These are phyloP conservation scores for Fraxinus sp. DNA, from an alignment of 305 asterid genomes.

Conservation along the genomic window DNA sequence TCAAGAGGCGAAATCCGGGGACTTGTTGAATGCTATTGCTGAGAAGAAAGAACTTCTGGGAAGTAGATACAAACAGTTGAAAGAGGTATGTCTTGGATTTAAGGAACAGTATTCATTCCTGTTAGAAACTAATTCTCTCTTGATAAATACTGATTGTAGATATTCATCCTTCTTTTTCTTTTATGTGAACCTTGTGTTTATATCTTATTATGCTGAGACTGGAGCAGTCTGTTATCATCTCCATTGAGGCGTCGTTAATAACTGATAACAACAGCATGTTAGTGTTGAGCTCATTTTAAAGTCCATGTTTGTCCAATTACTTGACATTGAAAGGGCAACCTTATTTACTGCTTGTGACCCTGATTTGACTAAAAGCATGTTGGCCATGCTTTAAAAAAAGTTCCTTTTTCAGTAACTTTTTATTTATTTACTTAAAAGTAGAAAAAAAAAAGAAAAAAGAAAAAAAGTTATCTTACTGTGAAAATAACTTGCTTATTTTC, in stretches of 20 bases:
- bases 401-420: not conserved
- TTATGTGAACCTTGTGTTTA: not conserved
- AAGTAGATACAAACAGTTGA: conserved; percentile 64
- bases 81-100: conserved; percentile 57
- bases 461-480: not conserved
- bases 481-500: not conserved
- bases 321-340: not conserved
- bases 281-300: not conserved
- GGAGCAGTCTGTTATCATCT: not conserved
- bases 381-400: not conserved
- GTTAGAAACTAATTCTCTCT: not conserved
- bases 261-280: not conserved
- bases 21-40: conserved; percentile 48
- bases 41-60: conserved; percentile 64
- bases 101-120: not conserved
- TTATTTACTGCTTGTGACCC: not conserved
- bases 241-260: not conserved
- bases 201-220: not conserved
- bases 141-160: not conserved
- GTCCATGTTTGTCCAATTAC: not conserved
- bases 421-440: not conserved
- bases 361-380: not conserved
- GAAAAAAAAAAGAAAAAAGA: not conserved
- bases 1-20: conserved; percentile 54
- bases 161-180: not conserved